Evolutionary conservation across 371 early-diverging fungal genomes (phyloP).

Genomic region (Mucor sp.): DNA sequence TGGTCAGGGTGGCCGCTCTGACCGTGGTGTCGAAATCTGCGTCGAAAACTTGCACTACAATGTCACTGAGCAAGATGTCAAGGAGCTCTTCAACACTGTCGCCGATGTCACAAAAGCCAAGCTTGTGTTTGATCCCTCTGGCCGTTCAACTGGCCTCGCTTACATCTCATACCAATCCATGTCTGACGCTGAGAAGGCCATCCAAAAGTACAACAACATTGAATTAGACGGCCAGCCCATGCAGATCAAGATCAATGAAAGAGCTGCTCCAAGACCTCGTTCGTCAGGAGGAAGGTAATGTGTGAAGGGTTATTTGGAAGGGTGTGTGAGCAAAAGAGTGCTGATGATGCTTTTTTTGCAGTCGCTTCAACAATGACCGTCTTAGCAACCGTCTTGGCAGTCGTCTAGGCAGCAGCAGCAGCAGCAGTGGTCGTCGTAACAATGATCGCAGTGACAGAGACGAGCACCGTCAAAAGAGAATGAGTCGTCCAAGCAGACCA

Average conservation of each 20-base stretch:
- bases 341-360: constrained; percentile 4
- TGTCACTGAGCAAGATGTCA: constrained; percentile 44
- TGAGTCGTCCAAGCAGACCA: not conserved
- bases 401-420: not conserved
- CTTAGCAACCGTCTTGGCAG: not conserved
- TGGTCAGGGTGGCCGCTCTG: not conserved
- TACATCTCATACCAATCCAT: constrained; percentile 24
- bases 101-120: constrained; percentile 34
- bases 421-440: not conserved
- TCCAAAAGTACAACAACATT: constrained; percentile 45
- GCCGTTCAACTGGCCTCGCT: constrained; percentile 48
- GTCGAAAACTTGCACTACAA: constrained; percentile 47
- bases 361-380: constrained; percentile 6
- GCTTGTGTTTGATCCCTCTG: constrained; percentile 43
- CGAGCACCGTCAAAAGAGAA: constrained; percentile 7
- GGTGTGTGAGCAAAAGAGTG: no score
- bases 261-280: not conserved
- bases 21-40: constrained; percentile 11
- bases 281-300: not conserved
- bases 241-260: constrained; percentile 10
- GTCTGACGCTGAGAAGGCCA: constrained; percentile 38
- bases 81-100: constrained; percentile 46
- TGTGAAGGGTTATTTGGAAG: not conserved
- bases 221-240: constrained; percentile 37
- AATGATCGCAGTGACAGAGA: constrained; percentile 11